Percentiles rank a stretch among this genome's conserved stretches.
Conservation (phyloP, 257 asterid genomes). For the Solanum corneliomulleri region DNA sequence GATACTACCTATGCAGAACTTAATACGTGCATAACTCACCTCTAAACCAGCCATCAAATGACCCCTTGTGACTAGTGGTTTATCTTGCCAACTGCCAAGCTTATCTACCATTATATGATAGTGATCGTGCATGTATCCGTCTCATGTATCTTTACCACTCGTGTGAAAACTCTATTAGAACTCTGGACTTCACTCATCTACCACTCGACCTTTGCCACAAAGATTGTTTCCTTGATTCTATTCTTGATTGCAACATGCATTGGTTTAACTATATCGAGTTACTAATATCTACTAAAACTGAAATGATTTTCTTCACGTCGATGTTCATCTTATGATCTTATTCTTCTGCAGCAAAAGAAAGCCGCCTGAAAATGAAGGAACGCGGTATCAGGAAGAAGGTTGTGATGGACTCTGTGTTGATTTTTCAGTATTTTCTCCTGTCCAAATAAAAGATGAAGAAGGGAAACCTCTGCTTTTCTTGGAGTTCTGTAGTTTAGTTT, state of each 20-base stretch:
- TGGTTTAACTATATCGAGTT: neutral
- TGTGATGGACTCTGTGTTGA: constrained; percentile 12
- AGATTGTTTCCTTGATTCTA: neutral
- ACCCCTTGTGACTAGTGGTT: neutral
- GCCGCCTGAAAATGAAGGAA: constrained; percentile 42
- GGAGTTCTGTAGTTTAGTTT: constrained; percentile 29
- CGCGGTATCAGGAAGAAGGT: constrained; percentile 6
- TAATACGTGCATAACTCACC: neutral
- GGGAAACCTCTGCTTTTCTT: constrained; percentile 8
- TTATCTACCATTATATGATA: neutral
- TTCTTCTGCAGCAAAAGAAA: constrained; percentile 52
- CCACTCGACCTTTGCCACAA: neutral
- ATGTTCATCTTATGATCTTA: neutral
- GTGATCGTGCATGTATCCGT: neutral
- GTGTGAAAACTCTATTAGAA: neutral
- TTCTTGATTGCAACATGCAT: neutral
- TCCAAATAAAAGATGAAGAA: constrained; percentile 1
- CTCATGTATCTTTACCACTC: neutral
- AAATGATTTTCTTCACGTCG: neutral
- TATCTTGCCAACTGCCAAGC: neutral
- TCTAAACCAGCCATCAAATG: neutral
- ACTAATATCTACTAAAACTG: neutral
- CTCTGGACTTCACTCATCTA: neutral
- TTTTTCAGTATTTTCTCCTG: constrained; percentile 14
- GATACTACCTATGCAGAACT: neutral